Evolutionary conservation across 768 basidiomycete genomes (phyloP).

Genomic region (Boletus pseudopeckii): DNA sequence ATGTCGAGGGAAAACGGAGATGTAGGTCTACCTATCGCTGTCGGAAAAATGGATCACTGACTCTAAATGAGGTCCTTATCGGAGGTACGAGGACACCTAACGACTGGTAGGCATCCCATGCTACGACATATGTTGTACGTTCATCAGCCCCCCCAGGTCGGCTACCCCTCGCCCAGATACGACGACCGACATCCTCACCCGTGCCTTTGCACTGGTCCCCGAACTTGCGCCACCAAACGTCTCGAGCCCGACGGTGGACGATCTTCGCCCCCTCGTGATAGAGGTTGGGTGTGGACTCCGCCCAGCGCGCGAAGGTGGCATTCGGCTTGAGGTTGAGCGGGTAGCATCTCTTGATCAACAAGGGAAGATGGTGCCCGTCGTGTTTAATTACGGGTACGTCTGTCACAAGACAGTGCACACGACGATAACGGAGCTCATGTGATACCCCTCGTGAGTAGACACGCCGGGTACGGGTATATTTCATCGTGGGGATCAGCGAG

Average conservation of each 20-base stretch:
- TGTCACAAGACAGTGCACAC: background rate
- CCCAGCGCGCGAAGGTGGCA: constrained; percentile 51
- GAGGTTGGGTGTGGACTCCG: constrained; percentile 48
- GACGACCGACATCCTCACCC: constrained; percentile 53
- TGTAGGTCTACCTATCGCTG: constrained; percentile 26
- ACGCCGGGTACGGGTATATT: constrained; percentile 57
- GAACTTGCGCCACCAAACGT: constrained; percentile 54
- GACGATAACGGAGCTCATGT: background rate
- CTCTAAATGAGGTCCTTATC: constrained; percentile 39
- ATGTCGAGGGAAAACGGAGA: constrained; percentile 35
- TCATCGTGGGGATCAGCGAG: constrained; percentile 60
- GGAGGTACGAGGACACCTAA: constrained; percentile 56
- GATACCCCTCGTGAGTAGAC: constrained; percentile 26
- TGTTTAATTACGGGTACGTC: constrained; percentile 50
- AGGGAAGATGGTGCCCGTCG: constrained; percentile 39
- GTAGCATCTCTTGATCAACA: constrained; percentile 22
- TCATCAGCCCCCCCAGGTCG: background rate
- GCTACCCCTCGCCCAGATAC: constrained; percentile 25
- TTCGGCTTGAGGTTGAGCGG: constrained; percentile 52
- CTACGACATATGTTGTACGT: background rate
- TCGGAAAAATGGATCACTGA: background rate
- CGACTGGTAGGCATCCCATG: constrained; percentile 46
- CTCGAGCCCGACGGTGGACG: constrained; percentile 45
- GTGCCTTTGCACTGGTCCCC: constrained; percentile 47
- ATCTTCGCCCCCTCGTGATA: constrained; percentile 42